phyloP scores from a whole-genome alignment of 2,329 filamentous ascomycete species.

The Beauveria bassiana region DNA sequence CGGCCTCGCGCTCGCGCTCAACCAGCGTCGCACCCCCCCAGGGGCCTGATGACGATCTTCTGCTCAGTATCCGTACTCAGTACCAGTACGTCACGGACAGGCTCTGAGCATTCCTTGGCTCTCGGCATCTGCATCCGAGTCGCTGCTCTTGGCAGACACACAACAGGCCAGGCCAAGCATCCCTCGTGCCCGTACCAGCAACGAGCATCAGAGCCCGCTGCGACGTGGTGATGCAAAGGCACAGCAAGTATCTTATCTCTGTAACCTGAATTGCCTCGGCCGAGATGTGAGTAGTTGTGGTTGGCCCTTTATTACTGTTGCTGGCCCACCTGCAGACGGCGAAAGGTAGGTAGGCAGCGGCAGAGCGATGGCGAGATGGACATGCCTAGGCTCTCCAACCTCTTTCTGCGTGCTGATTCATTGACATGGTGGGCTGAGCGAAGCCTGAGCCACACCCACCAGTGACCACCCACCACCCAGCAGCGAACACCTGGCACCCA shows the following conservation, averaged over 20 bases:
- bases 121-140: conserved; percentile 13
- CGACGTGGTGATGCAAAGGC: not conserved
- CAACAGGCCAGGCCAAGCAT: not conserved
- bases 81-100: conserved; percentile 3
- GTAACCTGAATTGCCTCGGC: not conserved
- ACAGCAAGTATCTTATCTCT: not conserved
- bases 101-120: conserved; percentile 9
- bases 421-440: not conserved
- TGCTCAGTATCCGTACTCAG: not conserved
- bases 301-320: not conserved
- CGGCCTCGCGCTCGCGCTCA: conserved; percentile 6
- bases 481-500: not conserved
- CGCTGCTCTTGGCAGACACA: conserved; percentile 5
- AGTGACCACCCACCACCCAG: too few species aligned
- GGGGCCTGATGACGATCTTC: conserved; percentile 5
- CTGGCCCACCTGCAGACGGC: not conserved
- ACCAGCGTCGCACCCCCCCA: not conserved
- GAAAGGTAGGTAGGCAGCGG: too few species aligned
- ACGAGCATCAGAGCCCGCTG: not conserved
- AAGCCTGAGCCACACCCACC: not conserved
- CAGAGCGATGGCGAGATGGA: too few species aligned
- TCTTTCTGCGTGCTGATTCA: too few species aligned
- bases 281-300: too few species aligned
- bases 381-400: too few species aligned
- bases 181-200: not conserved